Evolutionary conservation across 495 filamentous ascomycete genomes (phyloP).

Genomic region (Aspergillus saccharolyticus): DNA sequence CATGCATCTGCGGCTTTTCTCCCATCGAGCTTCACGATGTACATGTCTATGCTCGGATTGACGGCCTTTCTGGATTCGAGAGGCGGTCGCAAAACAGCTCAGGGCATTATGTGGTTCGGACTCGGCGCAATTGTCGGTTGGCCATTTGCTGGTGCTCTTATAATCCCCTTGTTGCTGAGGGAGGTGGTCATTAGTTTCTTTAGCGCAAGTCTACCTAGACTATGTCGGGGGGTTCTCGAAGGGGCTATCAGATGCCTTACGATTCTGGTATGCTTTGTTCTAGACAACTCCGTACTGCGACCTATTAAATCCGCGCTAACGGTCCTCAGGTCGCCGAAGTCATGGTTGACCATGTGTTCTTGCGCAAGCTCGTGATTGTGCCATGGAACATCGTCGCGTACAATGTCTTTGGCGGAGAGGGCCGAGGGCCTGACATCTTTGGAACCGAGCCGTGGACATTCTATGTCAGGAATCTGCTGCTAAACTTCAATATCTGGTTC

Average conservation of each 20-base stretch:
- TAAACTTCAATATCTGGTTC: slow-evolving; percentile 97
- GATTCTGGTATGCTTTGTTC: slow-evolving; percentile 57
- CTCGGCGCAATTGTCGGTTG: slow-evolving; percentile 87
- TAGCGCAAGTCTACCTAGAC: slow-evolving; percentile 52
- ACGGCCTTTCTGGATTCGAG: slow-evolving; percentile 85
- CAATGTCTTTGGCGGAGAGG: slow-evolving; percentile 79
- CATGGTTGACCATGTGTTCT: slow-evolving; percentile 73
- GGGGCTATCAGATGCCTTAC: slow-evolving; percentile 62
- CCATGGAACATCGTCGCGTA: slow-evolving; percentile 93
- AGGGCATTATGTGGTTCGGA: slow-evolving; percentile 88
- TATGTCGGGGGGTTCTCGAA: slow-evolving; percentile 54
- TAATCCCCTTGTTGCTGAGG: slow-evolving; percentile 76
- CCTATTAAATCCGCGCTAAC: slow-evolving; percentile 17
- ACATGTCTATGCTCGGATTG: slow-evolving; percentile 79
- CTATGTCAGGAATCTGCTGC: slow-evolving; percentile 81
- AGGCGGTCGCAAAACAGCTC: slow-evolving; percentile 66
- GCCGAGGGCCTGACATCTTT: slow-evolving; percentile 84
- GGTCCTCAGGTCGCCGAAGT: slow-evolving; percentile 50
- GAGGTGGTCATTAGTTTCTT: slow-evolving; percentile 61
- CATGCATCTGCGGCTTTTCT: slow-evolving; percentile 83
- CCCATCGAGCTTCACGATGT: slow-evolving; percentile 96
- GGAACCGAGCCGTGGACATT: slow-evolving; percentile 97
- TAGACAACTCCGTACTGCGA: background rate
- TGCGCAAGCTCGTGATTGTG: slow-evolving; percentile 69
- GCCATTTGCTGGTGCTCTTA: slow-evolving; percentile 85